Evolutionary conservation across 2,329 filamentous ascomycete species (phyloP).

Genomic region (Rhinocladiella mackenziei): DNA sequence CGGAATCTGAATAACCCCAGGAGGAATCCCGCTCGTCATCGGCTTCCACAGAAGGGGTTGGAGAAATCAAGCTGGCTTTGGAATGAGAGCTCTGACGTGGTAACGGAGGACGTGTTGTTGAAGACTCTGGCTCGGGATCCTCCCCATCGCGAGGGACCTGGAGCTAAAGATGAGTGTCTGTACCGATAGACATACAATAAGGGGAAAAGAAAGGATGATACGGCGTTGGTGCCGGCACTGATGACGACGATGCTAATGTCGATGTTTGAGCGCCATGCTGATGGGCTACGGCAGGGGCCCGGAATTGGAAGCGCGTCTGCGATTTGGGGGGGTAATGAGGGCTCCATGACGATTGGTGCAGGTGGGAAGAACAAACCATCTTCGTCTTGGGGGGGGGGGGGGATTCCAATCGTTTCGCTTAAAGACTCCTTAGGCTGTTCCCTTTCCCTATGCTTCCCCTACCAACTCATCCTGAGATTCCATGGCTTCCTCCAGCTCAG

Average conservation of each 20-base stretch:
- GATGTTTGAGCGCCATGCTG: too few species aligned
- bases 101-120: constrained; percentile 18
- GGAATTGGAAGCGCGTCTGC: too few species aligned
- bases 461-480: not conserved
- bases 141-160: constrained; percentile 30
- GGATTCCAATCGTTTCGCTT: not conserved
- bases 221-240: too few species aligned
- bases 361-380: constrained; percentile 7
- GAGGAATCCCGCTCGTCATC: constrained; percentile 55
- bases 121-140: constrained; percentile 5
- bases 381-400: too few species aligned
- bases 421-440: not conserved
- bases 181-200: too few species aligned
- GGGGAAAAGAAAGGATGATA: too few species aligned
- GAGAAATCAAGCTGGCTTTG: constrained; percentile 56
- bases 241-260: too few species aligned
- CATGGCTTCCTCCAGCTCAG: not conserved
- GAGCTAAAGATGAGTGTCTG: constrained; percentile 1
- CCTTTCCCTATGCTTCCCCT: constrained; percentile 1
- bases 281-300: not conserved
- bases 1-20: constrained; percentile 34
- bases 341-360: constrained; percentile 6
- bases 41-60: constrained; percentile 61
- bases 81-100: constrained; percentile 35
- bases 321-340: not conserved